Base-by-base conservation (phyloP, 1,284 basidiomycete species). In the Microbotryum silenes-acaulis region DNA sequence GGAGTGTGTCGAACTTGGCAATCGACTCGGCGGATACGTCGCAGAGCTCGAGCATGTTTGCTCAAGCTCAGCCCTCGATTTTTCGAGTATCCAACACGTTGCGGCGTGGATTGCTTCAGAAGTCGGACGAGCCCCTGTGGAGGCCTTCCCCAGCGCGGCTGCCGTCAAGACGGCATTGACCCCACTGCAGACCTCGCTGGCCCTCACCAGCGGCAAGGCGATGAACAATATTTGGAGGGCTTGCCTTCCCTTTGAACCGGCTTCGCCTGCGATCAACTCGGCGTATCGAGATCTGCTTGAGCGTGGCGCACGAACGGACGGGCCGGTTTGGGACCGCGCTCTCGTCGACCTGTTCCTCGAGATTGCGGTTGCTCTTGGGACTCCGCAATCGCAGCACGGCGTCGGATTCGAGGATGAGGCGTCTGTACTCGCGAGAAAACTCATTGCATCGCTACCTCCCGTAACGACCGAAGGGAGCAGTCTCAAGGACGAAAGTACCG, bases 171-270 rank as follows among this genome's bases (percentile, higher is more conserved):
- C 55, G 7, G 57, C 67, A 48, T 59, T 67, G 23, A 54, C 61
- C 25, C 70, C 69, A 8, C 70, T 77, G 8, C 71, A 71, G 1
- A 68, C 72, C 50, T 69, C 74, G 3, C 72, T 76, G 20, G 65
- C 66, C n/a, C 59, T 77, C 62, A 75, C 73, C 5, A 67, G 72
- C 14, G 78, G 79, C 48, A 66, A 75, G 20, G 76, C 76, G 9
- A 77, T 79, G 71, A 66, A 74, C 4, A 67, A 74, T 23, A 72
- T 79, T 18, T 79, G 78, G 78, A 81, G 63, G 3, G 61, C 68
- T 2, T 63, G 61, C n/a, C 57, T 73, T 8, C 70, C 68, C 2
- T 62, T 54, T 56, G 48, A 57, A 29, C 60, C 64, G 4, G 44
- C 49, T 2, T 53, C 23, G 12, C 37, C 31, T 3, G 51, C 18